phyloP scores from a whole-genome alignment of 2,329 filamentous ascomycete genomes.

The Hirsutella minnesotensis region DNA sequence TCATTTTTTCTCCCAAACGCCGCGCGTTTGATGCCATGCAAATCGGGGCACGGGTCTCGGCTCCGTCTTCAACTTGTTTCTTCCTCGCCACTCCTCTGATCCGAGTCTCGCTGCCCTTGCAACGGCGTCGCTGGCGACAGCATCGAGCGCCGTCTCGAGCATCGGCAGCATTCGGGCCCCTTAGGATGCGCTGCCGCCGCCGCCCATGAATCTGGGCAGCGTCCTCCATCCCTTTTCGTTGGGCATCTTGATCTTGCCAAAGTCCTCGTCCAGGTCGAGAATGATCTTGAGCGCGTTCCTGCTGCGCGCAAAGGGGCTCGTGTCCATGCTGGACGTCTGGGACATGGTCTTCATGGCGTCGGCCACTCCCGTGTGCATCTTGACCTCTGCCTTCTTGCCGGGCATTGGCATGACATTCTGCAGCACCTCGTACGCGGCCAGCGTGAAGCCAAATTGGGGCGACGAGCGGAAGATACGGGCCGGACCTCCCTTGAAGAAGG shows the following conservation, averaged over 20 bases:
- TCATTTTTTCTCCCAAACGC: slow-evolving; percentile 6
- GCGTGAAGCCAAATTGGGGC: slow-evolving; percentile 94
- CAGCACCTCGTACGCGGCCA: slow-evolving; percentile 88
- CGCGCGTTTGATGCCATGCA: slow-evolving; percentile 8
- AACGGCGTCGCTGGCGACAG: slow-evolving; percentile 2
- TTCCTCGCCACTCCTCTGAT: no score
- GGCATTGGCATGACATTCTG: slow-evolving; percentile 67
- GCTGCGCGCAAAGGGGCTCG: slow-evolving; percentile 47
- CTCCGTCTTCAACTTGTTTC: not conserved
- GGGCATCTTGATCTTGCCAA: slow-evolving; percentile 61
- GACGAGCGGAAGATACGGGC: slow-evolving; percentile 91
- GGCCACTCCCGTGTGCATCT: slow-evolving; percentile 44
- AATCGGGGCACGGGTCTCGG: not conserved
- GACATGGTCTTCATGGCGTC: slow-evolving; percentile 43
- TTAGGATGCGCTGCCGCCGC: slow-evolving; percentile 14
- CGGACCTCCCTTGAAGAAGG: slow-evolving; percentile 97
- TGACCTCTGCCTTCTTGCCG: slow-evolving; percentile 42
- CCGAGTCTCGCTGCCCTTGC: not conserved
- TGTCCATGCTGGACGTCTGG: slow-evolving; percentile 17
- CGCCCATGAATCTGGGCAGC: slow-evolving; percentile 37
- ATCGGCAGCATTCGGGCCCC: no score
- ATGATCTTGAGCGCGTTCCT: slow-evolving; percentile 93
- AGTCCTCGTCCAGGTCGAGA: slow-evolving; percentile 85
- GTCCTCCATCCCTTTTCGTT: slow-evolving; percentile 40
- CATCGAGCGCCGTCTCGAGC: not conserved